Conservation (phyloP, 2,329 filamentous ascomycete genomes). For the Fusarium transvaalense region DNA sequence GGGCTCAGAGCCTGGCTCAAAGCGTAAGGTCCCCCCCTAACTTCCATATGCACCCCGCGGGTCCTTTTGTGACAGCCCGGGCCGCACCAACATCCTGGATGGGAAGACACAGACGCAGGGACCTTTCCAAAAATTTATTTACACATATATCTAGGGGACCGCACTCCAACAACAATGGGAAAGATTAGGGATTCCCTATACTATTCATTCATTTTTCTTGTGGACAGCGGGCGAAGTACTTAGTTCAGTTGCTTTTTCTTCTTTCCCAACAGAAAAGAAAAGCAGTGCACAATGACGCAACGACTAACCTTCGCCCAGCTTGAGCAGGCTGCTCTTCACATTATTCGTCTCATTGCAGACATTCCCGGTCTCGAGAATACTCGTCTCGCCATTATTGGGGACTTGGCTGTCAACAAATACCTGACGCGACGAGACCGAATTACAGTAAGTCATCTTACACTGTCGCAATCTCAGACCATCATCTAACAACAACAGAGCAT, state of each 20-base stretch:
- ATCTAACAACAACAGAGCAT: constrained; percentile 43
- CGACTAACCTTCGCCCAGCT: constrained; percentile 53
- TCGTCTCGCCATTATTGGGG: constrained; percentile 47
- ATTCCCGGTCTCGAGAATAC: constrained; percentile 49
- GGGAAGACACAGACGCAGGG: constrained; percentile 10
- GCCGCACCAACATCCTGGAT: constrained; percentile 1
- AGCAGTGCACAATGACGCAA: constrained; percentile 42
- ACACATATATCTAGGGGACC: constrained; percentile 29
- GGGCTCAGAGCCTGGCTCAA: background rate
- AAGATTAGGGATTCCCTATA: background rate
- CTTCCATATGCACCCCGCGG: constrained; percentile 28
- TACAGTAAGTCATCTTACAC: constrained; percentile 24
- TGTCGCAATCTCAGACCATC: rapidly evolving
- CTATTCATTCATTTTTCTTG: background rate
- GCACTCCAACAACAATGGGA: background rate
- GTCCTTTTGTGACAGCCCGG: constrained; percentile 12
- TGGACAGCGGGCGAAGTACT: constrained; percentile 33
- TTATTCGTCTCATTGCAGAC: constrained; percentile 83
- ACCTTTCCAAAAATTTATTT: background rate
- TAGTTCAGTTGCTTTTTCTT: constrained; percentile 30
- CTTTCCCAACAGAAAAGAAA: constrained; percentile 15
- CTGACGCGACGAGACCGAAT: constrained; percentile 37
- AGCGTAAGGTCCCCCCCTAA: constrained; percentile 4
- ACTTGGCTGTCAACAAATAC: constrained; percentile 48
- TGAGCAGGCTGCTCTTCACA: constrained; percentile 85